Evolutionary conservation across 2,329 filamentous ascomycete genomes (phyloP), one percentile per base, ranked within the genome.

Genomic region (Podosphaera leucotricha): DNA sequence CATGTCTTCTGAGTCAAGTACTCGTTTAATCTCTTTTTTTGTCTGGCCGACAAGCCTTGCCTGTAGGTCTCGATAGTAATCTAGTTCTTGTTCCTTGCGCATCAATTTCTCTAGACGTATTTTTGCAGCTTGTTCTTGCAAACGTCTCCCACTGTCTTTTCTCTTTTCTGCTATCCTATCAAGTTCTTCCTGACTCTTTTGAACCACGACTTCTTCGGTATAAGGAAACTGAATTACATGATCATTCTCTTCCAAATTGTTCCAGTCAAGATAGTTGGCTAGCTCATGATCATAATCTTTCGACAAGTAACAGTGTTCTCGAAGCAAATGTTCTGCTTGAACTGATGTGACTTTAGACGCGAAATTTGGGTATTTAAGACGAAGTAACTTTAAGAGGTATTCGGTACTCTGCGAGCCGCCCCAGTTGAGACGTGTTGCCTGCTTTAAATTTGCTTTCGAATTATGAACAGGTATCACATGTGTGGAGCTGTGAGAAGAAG

Each of bases 51-150:
- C 70, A 8, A 94, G 66, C 49, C 74, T 75, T 28, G 66, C 60
- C 55, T 92, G 84, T 3, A 98, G 64, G 47, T 84, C 74, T 57
- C 84, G 85, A 66, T 86, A 94, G 61, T 93, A 94, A 53, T 92
- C 86, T 1, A 95, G 65, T 58, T 95, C 86, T 57, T 92, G 77
- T 62, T 98, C 90, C 61, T 98, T 98, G 56, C 82, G 81, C 59
- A 95, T 83, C 40, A 98, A 67, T 55, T 92, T 92, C 51, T 98
- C 90, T 0, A 98, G 65, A 6, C 90, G 78, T 84, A 94, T 93
- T 61, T 93, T 95, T 8, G 87, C 87, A 0, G 90, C 90, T 61
- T 98, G 90, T 55, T 94, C 85, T 60, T 98, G 90, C 21, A 98
- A 59, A 39, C 92, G 71, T 50, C 90, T 71, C 0, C 90, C 90